Evolutionary conservation across 164 flowering plant genomes (phyloP).

Genomic region (Liquidambar formosana): DNA sequence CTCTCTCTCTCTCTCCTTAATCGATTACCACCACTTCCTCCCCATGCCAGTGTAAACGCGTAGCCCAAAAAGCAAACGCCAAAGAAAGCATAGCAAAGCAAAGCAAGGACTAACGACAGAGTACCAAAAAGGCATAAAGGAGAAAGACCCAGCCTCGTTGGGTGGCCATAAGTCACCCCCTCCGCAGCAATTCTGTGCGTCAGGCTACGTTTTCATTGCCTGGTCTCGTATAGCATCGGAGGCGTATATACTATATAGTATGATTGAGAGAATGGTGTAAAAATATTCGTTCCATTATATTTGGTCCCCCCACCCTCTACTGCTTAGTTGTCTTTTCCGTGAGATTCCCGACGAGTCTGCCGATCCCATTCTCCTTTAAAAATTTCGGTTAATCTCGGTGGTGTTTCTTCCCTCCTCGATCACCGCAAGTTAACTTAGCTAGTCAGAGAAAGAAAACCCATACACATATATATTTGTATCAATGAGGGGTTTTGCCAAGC

Average conservation of each 20-base stretch:
- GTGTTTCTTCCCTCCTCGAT: not conserved
- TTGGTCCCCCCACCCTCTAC: conserved; percentile 4
- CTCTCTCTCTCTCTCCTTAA: not conserved
- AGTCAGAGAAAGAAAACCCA: not conserved
- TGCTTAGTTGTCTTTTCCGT: conserved; percentile 35
- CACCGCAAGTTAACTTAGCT: no score
- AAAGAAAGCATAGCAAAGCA: no score
- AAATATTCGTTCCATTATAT: not conserved
- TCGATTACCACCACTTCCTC: not conserved
- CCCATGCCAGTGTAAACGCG: not conserved
- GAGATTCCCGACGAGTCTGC: conserved; percentile 37
- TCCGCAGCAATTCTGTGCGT: no score
- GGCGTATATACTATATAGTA: no score
- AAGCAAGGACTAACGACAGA: no score
- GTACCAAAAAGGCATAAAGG: no score
- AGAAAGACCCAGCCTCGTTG: no score
- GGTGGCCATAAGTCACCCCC: no score
- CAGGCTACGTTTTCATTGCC: no score
- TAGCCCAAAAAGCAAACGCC: no score
- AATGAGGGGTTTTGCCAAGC: conserved; percentile 46
- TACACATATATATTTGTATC: conserved; percentile 1
- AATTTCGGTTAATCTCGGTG: not conserved
- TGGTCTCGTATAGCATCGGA: no score
- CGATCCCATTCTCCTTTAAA: conserved; percentile 12
- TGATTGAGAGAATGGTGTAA: no score